Conservation (phyloP, 2,329 filamentous ascomycete species). For the Penicillium hesseltinei region DNA sequence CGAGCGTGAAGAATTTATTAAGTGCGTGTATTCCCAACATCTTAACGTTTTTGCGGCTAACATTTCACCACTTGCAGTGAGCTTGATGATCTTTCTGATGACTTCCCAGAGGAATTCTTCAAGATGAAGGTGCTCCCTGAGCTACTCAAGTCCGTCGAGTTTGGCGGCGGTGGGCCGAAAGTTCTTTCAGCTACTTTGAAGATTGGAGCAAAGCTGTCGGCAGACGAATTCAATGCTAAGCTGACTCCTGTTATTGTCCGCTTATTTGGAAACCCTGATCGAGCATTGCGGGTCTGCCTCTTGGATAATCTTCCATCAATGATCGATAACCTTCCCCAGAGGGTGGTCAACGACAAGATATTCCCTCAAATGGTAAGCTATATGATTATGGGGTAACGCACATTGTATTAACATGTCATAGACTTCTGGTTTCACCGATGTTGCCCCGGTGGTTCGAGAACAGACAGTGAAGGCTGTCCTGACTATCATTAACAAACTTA, state of each 20-base stretch:
- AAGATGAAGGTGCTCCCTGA: conserved; percentile 96
- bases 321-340: conserved; percentile 86
- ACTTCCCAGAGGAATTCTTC: conserved; percentile 97
- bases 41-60: not conserved
- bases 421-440: conserved; percentile 92
- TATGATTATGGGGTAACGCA: not conserved
- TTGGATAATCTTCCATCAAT: conserved; percentile 85
- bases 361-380: conserved; percentile 80
- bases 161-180: conserved; percentile 90
- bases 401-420: conserved; percentile 33
- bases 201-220: conserved; percentile 79
- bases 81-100: conserved; percentile 80
- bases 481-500: conserved; percentile 81
- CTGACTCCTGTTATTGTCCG: conserved; percentile 84
- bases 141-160: conserved; percentile 97
- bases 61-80: conserved; percentile 52
- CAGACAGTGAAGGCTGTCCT: conserved; percentile 95
- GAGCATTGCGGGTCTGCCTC: conserved; percentile 85
- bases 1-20: conserved; percentile 81
- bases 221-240: conserved; percentile 82
- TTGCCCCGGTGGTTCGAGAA: conserved; percentile 86
- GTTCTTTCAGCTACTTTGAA: conserved; percentile 87
- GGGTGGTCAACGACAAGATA: conserved; percentile 91
- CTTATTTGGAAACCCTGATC: conserved; percentile 85
- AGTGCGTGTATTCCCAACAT: conserved; percentile 46